These are phyloP conservation scores for Rhytidiadelphus loreus DNA, from an alignment of 225 moss, liverwort and hornwort genomes.

Conservation along the genomic window DNA sequence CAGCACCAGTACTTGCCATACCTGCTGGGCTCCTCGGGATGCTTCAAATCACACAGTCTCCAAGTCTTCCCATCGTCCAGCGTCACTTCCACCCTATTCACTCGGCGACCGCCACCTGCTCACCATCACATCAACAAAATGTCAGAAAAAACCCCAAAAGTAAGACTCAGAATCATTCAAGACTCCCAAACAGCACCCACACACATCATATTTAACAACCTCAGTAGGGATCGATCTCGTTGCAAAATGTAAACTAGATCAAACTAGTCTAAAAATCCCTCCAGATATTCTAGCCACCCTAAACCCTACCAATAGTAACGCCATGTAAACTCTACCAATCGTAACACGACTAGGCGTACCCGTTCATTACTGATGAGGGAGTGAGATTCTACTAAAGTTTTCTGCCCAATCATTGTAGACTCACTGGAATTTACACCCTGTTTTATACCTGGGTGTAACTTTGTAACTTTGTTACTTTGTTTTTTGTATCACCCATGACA, in stretches of 20 bases:
- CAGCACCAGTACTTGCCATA: conserved; percentile 95
- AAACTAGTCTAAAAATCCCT: too few species aligned
- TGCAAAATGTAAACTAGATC: background rate
- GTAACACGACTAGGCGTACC: background rate
- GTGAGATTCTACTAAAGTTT: background rate
- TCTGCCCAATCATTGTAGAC: background rate
- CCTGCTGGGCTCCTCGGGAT: conserved; percentile 54
- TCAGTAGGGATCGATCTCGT: background rate
- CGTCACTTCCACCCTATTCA: conserved; percentile 70
- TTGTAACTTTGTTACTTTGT: background rate
- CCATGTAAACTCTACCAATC: background rate
- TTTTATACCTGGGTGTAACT: background rate
- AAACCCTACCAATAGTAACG: background rate
- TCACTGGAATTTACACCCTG: background rate
- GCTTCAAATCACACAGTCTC: conserved; percentile 52
- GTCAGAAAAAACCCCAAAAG: background rate
- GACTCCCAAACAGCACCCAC: background rate
- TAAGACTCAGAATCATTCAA: background rate
- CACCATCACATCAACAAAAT: background rate
- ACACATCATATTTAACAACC: background rate
- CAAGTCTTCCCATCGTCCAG: conserved; percentile 63
- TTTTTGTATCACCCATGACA: background rate
- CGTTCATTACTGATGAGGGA: background rate
- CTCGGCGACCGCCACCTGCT: conserved; percentile 80
- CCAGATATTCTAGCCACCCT: background rate